Conservation (phyloP, 345 rosid genomes). For the Eutrema heterophyllum region DNA sequence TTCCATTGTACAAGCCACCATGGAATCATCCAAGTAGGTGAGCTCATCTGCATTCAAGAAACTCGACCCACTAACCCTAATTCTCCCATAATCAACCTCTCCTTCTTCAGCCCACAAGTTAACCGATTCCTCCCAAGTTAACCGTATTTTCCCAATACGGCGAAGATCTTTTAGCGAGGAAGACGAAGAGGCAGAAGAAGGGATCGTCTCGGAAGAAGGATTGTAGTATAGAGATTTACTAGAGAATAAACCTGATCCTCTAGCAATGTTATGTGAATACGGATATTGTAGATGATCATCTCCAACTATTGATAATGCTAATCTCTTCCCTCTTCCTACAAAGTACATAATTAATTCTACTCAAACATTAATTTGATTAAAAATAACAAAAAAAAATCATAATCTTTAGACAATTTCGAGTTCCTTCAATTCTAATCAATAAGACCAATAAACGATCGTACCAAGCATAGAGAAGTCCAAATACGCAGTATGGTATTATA, state of each 20-base stretch:
- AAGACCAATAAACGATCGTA: not conserved
- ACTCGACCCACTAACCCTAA: constrained; percentile 68
- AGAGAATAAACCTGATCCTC: constrained; percentile 25
- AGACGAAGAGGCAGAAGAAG: constrained; percentile 31
- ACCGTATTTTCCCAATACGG: constrained; percentile 85
- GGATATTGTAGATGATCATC: constrained; percentile 30
- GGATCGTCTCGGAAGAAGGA: constrained; percentile 32
- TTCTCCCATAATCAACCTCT: constrained; percentile 72
- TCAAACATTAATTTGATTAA: not conserved
- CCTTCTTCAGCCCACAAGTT: constrained; percentile 97
- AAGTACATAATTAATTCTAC: not conserved
- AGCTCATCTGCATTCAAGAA: constrained; percentile 89
- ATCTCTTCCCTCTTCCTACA: constrained; percentile 65
- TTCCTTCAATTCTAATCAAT: not conserved
- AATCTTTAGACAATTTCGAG: not conserved
- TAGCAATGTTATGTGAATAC: constrained; percentile 14
- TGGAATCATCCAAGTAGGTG: constrained; percentile 71
- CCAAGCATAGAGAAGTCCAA: constrained; percentile 8
- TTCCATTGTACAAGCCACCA: constrained; percentile 88
- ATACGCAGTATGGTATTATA: not conserved
- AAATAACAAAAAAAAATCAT: not conserved
- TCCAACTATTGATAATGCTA: constrained; percentile 43
- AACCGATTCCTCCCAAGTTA: constrained; percentile 97
- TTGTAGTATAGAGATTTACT: constrained; percentile 8
- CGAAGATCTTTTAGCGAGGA: constrained; percentile 56